Conservation (phyloP, 331 rosid genomes). For the Erythrophleum ivorense region DNA sequence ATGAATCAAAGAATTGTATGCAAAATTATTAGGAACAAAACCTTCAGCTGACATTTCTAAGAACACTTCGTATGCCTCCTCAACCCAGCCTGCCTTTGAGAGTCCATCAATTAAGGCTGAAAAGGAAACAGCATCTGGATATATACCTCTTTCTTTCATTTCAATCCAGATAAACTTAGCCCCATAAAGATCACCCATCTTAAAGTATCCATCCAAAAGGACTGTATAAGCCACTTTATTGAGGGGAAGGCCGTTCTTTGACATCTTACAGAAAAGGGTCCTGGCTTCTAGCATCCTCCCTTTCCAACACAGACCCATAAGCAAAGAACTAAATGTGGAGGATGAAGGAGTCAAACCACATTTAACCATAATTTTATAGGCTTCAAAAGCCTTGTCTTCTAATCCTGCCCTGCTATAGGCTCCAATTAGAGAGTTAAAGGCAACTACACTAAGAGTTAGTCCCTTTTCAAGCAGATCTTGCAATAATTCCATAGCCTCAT, state of each 20-base stretch:
- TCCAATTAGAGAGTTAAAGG: conserved; percentile 81
- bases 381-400: conserved; percentile 69
- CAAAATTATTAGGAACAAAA: conserved; percentile 82
- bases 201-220: conserved; percentile 79
- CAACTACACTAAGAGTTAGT: conserved; percentile 61
- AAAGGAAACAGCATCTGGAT: conserved; percentile 80
- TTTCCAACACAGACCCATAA: conserved; percentile 72
- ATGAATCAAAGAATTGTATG: conserved; percentile 80
- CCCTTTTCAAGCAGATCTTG: conserved; percentile 76
- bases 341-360: conserved; percentile 70
- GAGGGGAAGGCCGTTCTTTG: conserved; percentile 73
- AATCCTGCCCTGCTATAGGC: conserved; percentile 74
- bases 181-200: conserved; percentile 64
- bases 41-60: conserved; percentile 69
- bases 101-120: conserved; percentile 87
- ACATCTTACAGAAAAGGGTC: conserved; percentile 61
- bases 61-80: conserved; percentile 63
- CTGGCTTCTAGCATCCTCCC: conserved; percentile 75
- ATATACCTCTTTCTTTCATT: conserved; percentile 69
- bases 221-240: conserved; percentile 70
- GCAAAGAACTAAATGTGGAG: conserved; percentile 74
- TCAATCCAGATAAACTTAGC: conserved; percentile 81
- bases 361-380: conserved; percentile 61
- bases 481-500: conserved; percentile 61
- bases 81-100: conserved; percentile 68